A percentile compares a stretch with the other conserved stretches of the same genome.
Evolutionary conservation across 2,329 filamentous ascomycete genomes (phyloP).

Genomic region (Phyllosticta citrichinensis): DNA sequence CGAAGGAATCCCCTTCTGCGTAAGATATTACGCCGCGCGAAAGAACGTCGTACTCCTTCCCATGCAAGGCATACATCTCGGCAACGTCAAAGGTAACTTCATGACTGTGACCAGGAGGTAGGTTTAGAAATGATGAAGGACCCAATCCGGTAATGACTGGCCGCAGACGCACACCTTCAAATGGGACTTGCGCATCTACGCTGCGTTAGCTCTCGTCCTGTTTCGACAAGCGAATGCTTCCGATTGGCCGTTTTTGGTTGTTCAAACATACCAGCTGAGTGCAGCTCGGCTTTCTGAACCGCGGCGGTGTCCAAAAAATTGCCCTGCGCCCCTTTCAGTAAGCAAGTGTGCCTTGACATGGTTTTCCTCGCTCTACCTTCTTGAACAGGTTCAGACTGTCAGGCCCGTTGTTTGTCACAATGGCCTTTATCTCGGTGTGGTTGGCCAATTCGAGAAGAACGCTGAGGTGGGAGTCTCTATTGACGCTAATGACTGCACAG

Average conservation of each 20-base stretch:
- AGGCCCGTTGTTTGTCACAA: conserved; percentile 44
- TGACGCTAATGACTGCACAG: not conserved
- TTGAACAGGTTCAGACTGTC: conserved; percentile 43
- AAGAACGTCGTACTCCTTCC: conserved; percentile 47
- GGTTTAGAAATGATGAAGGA: conserved; percentile 41
- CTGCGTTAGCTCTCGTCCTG: not conserved
- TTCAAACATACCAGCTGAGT: conserved; percentile 34
- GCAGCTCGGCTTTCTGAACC: conserved; percentile 45
- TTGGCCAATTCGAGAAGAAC: conserved; percentile 24
- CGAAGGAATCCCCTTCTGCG: conserved; percentile 41
- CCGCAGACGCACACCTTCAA: conserved; percentile 45
- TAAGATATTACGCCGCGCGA: conserved; percentile 48
- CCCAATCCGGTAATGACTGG: conserved; percentile 36
- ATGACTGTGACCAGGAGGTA: conserved; percentile 39
- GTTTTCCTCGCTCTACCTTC: conserved; percentile 16
- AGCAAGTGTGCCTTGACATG: not conserved
- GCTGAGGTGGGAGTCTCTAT: conserved; percentile 3
- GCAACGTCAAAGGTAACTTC: conserved; percentile 46
- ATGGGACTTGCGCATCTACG: conserved; percentile 35
- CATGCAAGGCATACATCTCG: conserved; percentile 44
- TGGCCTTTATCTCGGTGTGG: conserved; percentile 45
- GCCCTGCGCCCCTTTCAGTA: conserved; percentile 15
- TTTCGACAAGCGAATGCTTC: not conserved
- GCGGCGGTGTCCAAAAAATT: conserved; percentile 44
- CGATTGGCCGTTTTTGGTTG: not conserved